Evolutionary conservation across 1,284 basidiomycete genomes (phyloP), one percentile per base, ranked within the genome.

Genomic region (Sphagnurus paluster): DNA sequence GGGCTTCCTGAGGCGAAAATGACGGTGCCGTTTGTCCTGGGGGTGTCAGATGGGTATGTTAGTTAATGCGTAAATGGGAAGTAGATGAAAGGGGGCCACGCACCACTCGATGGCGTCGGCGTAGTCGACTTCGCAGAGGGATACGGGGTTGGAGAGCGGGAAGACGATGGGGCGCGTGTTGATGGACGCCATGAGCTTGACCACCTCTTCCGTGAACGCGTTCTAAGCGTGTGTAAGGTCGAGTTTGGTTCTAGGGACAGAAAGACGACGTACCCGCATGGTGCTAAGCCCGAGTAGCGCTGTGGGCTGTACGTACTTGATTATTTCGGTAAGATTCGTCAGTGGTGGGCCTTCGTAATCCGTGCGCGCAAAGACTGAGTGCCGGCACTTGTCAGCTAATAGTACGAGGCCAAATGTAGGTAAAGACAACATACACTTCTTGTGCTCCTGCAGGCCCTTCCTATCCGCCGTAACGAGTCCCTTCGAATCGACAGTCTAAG

Each of bases 1-100:
- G 91, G 91, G 39, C 82, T 87, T 1, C 91, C 90, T 14, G 84
- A 84, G 0, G 90, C 90, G 58, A 90, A 93, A 43, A 93, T 76
- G 24, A 87, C 82, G 24, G 69, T 65, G 11, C 84, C 84, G 43
- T 79, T 63, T 16, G 82, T 80, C 79, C 77, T 80, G 51, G 9
- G n/a, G 35, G 29, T 11, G 21, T 29, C 30, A 16, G n/a, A 9
- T 50, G n/a, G 61, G 36, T 41, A 21, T 0, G 39, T 14, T 5
- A 10, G 19, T 34, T 29, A 9, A 7, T 24, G 8, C 2, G 26
- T 4, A 20, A 25, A 19, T 25, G 13, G 33, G 13, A 19, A 8
- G 13, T 30, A 7, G 40, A 30, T 9, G 19, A 29, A n/a, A 5
- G 42, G 32, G n/a, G 20, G 25, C 28, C 29, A 24, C 29, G 14